A percentile compares a stretch with the other conserved stretches of the same genome.
These are phyloP conservation scores for Aaosphaeria pasadenensis DNA, from an alignment of 2,329 filamentous ascomycete species.

Conservation along the genomic window DNA sequence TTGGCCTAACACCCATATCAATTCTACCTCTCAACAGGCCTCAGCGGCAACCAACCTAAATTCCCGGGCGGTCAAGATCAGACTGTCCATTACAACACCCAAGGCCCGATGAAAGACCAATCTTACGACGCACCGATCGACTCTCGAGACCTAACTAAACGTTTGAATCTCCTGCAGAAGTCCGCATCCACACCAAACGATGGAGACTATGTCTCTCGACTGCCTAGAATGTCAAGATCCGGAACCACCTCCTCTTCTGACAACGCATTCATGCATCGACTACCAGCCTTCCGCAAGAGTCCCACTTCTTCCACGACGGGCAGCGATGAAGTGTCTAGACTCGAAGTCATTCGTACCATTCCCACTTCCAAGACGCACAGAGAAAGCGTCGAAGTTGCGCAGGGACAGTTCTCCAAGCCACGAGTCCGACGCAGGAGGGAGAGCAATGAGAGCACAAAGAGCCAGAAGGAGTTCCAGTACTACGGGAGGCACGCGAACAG, in stretches of 20 bases:
- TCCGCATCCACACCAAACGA: constrained; percentile 1
- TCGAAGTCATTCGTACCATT: constrained; percentile 9
- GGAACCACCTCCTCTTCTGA: constrained; percentile 28
- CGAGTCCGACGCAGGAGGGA: constrained; percentile 15
- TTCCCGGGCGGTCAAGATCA: constrained; percentile 1
- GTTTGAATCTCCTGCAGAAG: constrained; percentile 4
- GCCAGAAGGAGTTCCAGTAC: constrained; percentile 25
- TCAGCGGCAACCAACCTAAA: neutral
- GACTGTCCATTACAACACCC: constrained; percentile 3
- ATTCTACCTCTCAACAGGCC: neutral
- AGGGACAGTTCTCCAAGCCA: constrained; percentile 29
- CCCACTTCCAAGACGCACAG: constrained; percentile 11
- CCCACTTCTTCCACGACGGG: constrained; percentile 22
- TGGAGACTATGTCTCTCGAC: constrained; percentile 11
- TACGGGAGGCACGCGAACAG: constrained; percentile 36
- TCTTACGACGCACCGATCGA: constrained; percentile 13
- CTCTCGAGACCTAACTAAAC: constrained; percentile 7
- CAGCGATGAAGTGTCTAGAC: constrained; percentile 11
- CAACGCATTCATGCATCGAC: constrained; percentile 5
- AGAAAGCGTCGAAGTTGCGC: constrained; percentile 16
- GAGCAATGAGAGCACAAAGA: constrained; percentile 12
- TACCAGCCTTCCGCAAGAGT: constrained; percentile 23
- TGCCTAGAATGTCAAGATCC: constrained; percentile 14
- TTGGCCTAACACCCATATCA: too few species aligned
- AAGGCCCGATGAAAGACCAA: constrained; percentile 28